phyloP scores from a whole-genome alignment of 257 asterid species.

The Lavandula angustifolia region DNA sequence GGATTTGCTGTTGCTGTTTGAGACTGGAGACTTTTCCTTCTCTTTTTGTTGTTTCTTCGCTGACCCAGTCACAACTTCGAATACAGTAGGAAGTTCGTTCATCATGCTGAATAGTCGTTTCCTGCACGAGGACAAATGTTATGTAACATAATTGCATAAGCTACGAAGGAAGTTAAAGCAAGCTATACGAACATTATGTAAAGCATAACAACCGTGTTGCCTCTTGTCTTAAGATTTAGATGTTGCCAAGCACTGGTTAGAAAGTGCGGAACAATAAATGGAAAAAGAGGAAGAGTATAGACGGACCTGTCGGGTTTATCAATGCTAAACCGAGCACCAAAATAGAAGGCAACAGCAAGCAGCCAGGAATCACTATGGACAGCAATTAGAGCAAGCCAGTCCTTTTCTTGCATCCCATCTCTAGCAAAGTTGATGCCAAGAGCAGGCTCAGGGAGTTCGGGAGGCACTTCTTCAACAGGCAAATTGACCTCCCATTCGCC shows the following conservation, averaged over 20 bases:
- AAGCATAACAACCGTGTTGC: neutral
- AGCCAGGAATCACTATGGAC: slow-evolving; percentile 75
- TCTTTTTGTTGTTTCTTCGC: slow-evolving; percentile 65
- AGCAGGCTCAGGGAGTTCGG: slow-evolving; percentile 78
- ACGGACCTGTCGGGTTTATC: slow-evolving; percentile 60
- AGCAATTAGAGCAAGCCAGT: slow-evolving; percentile 68
- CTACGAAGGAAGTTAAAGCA: slow-evolving; percentile 8
- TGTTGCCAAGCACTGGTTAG: neutral
- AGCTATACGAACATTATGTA: slow-evolving; percentile 6
- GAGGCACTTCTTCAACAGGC: slow-evolving; percentile 79
- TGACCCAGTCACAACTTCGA: slow-evolving; percentile 75
- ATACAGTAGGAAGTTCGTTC: slow-evolving; percentile 78
- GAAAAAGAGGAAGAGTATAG: neutral
- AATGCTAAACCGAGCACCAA: slow-evolving; percentile 67
- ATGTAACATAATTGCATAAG: neutral
- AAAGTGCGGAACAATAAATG: slow-evolving; percentile 10
- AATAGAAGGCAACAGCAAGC: slow-evolving; percentile 62
- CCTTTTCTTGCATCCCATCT: slow-evolving; percentile 72
- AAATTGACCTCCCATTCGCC: slow-evolving; percentile 73
- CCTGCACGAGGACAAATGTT: slow-evolving; percentile 45
- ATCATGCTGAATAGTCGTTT: slow-evolving; percentile 75
- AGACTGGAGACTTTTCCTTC: slow-evolving; percentile 62
- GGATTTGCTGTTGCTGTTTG: slow-evolving; percentile 61
- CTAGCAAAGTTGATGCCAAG: slow-evolving; percentile 74
- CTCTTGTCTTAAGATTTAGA: neutral